Conservation (phyloP, 2,329 filamentous ascomycete genomes). For the Xylariales sp. region DNA sequence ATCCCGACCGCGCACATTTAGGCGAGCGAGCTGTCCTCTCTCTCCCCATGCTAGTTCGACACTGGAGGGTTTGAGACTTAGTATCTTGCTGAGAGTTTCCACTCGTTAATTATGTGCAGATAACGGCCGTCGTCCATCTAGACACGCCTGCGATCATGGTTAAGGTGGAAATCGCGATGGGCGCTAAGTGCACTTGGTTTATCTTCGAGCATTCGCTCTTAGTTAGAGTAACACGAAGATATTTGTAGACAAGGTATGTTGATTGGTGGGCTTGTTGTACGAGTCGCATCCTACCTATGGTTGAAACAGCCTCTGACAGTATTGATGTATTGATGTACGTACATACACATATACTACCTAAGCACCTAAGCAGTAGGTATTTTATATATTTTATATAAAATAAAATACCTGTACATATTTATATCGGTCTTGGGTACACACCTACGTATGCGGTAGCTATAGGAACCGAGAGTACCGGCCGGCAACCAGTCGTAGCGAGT, state of each 20-base stretch:
- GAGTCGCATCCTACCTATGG: not conserved
- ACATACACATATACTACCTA: not conserved
- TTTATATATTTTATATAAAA: not conserved
- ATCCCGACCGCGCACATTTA: slow-evolving; percentile 5
- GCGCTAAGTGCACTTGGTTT: too few relatives aligned
- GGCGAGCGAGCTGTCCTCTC: slow-evolving; percentile 10
- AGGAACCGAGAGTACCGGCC: slow-evolving; percentile 19
- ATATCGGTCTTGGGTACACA: slow-evolving; percentile 1
- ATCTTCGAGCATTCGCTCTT: too few relatives aligned
- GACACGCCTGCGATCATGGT: too few relatives aligned
- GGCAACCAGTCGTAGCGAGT: slow-evolving; percentile 20
- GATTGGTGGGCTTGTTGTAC: not conserved
- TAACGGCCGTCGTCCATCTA: too few relatives aligned
- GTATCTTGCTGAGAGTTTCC: too few relatives aligned
- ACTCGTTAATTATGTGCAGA: not conserved
- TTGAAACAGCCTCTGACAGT: too few relatives aligned
- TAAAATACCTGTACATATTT: not conserved
- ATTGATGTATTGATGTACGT: not conserved
- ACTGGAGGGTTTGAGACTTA: not conserved
- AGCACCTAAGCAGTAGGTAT: not conserved
- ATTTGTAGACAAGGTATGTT: slow-evolving; percentile 1
- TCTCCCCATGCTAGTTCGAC: not conserved
- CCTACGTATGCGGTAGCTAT: not conserved
- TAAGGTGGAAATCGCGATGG: too few relatives aligned
- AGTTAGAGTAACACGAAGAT: not conserved